These are phyloP conservation scores for Fraxinus floribunda DNA, from an alignment of 305 asterid genomes.

Conservation along the genomic window DNA sequence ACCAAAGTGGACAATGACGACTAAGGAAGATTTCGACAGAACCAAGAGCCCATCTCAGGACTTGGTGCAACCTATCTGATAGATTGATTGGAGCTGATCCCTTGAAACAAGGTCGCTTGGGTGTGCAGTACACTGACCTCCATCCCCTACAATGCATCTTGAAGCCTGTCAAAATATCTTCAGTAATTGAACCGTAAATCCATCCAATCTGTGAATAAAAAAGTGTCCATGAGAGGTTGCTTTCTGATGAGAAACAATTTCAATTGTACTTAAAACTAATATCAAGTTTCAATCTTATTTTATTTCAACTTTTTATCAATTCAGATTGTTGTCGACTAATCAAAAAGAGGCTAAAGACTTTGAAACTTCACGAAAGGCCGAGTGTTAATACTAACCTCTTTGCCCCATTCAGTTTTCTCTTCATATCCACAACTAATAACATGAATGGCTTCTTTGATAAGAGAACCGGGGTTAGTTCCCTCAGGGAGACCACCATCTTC, in stretches of 20 bases:
- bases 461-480: conserved; percentile 56
- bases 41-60: conserved; percentile 87
- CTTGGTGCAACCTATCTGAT: conserved; percentile 81
- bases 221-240: not conserved
- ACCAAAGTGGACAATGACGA: conserved; percentile 88
- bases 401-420: conserved; percentile 91
- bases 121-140: conserved; percentile 71
- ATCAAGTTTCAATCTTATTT: not conserved
- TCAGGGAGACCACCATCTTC: conserved; percentile 65
- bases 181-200: conserved; percentile 82
- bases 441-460: conserved; percentile 79
- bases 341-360: not conserved
- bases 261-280: not conserved
- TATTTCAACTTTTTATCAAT: not conserved
- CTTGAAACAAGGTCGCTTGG: conserved; percentile 69
- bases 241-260: not conserved
- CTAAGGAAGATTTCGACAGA: conserved; percentile 80
- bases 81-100: conserved; percentile 87
- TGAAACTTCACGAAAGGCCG: not conserved
- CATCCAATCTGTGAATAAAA: conserved; percentile 64
- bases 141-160: conserved; percentile 91
- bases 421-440: conserved; percentile 81
- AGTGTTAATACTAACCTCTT: conserved; percentile 47
- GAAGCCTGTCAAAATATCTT: conserved; percentile 78
- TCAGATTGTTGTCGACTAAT: not conserved